Evolutionary conservation across 192 early-diverging fungal genomes (phyloP).

Genomic region (Dimargaris xerosporica): DNA sequence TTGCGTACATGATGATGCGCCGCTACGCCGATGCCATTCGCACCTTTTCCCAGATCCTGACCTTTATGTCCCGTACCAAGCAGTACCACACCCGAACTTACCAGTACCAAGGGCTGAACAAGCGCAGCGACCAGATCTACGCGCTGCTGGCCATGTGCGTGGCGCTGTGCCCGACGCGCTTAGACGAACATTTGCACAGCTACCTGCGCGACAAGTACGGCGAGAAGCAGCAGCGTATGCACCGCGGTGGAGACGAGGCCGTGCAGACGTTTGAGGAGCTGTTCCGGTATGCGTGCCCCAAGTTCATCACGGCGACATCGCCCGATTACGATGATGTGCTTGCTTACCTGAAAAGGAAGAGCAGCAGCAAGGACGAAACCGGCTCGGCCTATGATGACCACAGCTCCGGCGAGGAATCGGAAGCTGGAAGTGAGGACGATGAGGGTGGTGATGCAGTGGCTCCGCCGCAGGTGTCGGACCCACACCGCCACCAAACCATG

Average conservation of each 20-base stretch:
- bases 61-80: constrained; percentile 80
- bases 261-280: constrained; percentile 73
- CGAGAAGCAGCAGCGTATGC: constrained; percentile 77
- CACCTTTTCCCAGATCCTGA: constrained; percentile 77
- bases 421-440: not conserved
- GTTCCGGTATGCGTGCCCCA: constrained; percentile 81
- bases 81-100: constrained; percentile 87
- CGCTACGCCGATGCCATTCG: constrained; percentile 91
- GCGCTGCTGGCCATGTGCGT: constrained; percentile 81
- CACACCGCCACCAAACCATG: constrained; percentile 65
- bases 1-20: constrained; percentile 97
- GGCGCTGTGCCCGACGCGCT: constrained; percentile 75
- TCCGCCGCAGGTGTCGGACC: constrained; percentile 24
- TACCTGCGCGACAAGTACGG: constrained; percentile 82
- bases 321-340: constrained; percentile 60
- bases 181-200: constrained; percentile 87
- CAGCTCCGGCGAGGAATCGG: constrained; percentile 12
- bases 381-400: constrained; percentile 5
- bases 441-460: not conserved
- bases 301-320: constrained; percentile 83
- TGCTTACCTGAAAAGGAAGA: constrained; percentile 7
- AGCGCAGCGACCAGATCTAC: constrained; percentile 94
- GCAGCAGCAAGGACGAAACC: not conserved
- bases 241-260: constrained; percentile 74
- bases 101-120: constrained; percentile 80